Evolutionary conservation across 2,329 filamentous ascomycete species (phyloP).

Genomic region (Pseudogymnoascus sp.): DNA sequence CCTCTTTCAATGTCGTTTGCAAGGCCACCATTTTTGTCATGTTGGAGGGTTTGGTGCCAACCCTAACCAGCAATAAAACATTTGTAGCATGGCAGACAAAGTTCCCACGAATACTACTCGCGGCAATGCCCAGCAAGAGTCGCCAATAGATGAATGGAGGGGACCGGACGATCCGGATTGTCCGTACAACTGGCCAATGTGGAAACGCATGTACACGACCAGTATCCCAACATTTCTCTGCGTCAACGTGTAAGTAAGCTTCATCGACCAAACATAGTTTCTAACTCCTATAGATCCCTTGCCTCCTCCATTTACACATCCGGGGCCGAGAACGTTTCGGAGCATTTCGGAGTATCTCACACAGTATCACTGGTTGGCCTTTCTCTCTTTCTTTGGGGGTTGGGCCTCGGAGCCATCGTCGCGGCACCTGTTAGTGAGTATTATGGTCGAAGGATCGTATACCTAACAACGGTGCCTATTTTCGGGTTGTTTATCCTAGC

Average conservation of each 20-base stretch:
- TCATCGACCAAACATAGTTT: not conserved
- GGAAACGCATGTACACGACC: constrained; percentile 35
- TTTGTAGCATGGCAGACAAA: not conserved
- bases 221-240: constrained; percentile 32
- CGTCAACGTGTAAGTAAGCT: constrained; percentile 23
- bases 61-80: not conserved
- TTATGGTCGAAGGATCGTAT: constrained; percentile 27
- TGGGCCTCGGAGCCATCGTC: constrained; percentile 39
- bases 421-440: constrained; percentile 51
- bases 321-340: constrained; percentile 37
- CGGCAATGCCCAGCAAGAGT: constrained; percentile 25
- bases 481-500: constrained; percentile 49
- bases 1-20: constrained; percentile 17
- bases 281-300: constrained; percentile 36
- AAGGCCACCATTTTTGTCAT: not conserved
- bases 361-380: constrained; percentile 49
- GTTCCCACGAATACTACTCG: not conserved
- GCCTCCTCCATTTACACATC: constrained; percentile 47
- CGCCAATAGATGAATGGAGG: constrained; percentile 12
- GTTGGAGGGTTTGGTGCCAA: not conserved
- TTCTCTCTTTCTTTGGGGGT: constrained; percentile 48
- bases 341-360: constrained; percentile 44
- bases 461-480: constrained; percentile 33
- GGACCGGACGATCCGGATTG: constrained; percentile 15
- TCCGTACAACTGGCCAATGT: constrained; percentile 42